Conservation (phyloP, 441 rosid species). For the Syzygium malaccense region DNA sequence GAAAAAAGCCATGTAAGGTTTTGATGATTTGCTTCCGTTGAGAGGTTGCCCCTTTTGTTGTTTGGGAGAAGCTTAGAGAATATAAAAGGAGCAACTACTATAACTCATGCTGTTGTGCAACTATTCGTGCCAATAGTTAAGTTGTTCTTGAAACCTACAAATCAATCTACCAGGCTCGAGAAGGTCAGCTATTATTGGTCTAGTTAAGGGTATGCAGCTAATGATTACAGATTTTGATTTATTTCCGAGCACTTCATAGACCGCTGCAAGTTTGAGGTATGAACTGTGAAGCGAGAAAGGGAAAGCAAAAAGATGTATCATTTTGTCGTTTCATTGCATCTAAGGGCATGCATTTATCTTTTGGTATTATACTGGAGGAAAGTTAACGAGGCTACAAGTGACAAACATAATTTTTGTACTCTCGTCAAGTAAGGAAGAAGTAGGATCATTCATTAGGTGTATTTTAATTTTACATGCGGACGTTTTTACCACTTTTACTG, state of each 20-base stretch:
- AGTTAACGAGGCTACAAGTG: neutral
- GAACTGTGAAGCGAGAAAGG: neutral
- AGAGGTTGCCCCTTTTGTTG: neutral
- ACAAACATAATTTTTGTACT: neutral
- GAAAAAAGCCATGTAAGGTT: neutral
- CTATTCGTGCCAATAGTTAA: neutral
- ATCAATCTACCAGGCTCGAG: neutral
- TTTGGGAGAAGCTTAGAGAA: neutral
- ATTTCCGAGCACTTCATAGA: neutral
- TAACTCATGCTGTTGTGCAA: neutral
- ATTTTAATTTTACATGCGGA: neutral
- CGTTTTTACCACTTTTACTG: neutral
- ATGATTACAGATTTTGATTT: neutral
- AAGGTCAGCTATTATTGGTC: neutral
- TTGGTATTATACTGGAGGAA: neutral
- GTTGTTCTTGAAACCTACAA: neutral
- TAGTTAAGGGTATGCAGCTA: neutral
- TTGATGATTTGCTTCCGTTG: neutral
- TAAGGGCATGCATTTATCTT: neutral
- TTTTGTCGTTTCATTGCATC: neutral
- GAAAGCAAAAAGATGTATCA: neutral
- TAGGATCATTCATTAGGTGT: neutral
- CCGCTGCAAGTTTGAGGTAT: neutral
- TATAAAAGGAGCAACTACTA: neutral
- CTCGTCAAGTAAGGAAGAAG: neutral